Conservation (phyloP, 148 eudicot genomes). For the Fallopia convolvulus region DNA sequence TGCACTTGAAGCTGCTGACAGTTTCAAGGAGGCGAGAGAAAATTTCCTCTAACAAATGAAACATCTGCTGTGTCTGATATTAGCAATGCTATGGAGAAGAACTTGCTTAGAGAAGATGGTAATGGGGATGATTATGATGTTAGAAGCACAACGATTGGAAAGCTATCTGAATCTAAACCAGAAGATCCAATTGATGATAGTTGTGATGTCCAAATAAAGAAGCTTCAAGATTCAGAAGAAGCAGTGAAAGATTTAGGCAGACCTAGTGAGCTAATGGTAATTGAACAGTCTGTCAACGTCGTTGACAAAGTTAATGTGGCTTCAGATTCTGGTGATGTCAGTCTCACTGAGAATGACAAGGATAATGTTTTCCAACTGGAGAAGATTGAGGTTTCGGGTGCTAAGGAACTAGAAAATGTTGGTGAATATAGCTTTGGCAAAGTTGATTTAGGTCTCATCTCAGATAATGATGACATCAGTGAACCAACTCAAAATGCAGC, state of each 20-base stretch:
- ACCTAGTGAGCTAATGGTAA: constrained; percentile 10
- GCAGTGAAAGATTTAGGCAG: constrained; percentile 2
- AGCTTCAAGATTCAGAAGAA: constrained; percentile 5
- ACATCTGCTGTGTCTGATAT: constrained; percentile 13
- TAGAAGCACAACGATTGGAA: constrained; percentile 4
- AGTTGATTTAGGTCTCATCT: constrained; percentile 11
- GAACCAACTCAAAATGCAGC: constrained; percentile 12
- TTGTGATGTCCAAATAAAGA: constrained; percentile 14
- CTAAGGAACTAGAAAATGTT: background rate
- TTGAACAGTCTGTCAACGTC: background rate
- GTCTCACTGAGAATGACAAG: background rate
- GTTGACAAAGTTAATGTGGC: background rate
- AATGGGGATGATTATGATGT: constrained; percentile 13
- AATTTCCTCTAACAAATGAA: constrained; percentile 4
- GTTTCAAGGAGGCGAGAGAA: constrained; percentile 14
- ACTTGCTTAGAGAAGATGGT: constrained; percentile 3
- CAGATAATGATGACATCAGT: constrained; percentile 6
- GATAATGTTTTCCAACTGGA: background rate
- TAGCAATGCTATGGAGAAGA: constrained; percentile 12
- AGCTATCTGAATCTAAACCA: constrained; percentile 14
- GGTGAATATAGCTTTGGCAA: background rate
- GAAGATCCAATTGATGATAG: constrained; percentile 13
- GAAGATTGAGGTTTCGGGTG: background rate
- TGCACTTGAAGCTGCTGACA: constrained; percentile 13
- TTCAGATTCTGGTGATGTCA: background rate